These are phyloP conservation scores for Fereydounia khargensis DNA, from an alignment of 1,284 basidiomycete genomes.

Conservation along the genomic window DNA sequence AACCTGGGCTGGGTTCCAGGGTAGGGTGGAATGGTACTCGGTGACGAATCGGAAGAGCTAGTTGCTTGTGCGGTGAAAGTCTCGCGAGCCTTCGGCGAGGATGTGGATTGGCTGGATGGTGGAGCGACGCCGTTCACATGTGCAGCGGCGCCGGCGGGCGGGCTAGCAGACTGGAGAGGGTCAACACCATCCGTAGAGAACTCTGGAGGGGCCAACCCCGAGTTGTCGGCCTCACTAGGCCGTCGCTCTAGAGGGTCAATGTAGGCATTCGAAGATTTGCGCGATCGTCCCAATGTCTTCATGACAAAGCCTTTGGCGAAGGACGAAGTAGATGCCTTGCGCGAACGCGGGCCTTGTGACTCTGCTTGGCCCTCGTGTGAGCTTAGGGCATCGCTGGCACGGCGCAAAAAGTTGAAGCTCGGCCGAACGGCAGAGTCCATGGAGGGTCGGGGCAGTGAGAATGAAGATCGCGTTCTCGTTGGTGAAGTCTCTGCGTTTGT, in stretches of 20 bases:
- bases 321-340: neutral
- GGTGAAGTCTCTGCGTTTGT: constrained; percentile 1
- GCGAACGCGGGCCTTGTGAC: neutral
- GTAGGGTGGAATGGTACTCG: constrained; percentile 8
- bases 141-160: no score
- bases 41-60: no score
- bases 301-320: constrained; percentile 23
- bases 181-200: no score
- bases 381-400: constrained; percentile 11
- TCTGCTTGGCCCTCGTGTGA: constrained; percentile 3
- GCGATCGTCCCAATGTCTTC: constrained; percentile 17
- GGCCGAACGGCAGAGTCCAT: constrained; percentile 7
- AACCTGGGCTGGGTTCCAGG: no score
- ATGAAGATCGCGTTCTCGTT: neutral
- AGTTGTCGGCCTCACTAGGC: neutral
- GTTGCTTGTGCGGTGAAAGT: no score
- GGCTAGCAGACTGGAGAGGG: no score
- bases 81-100: no score
- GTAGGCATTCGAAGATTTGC: constrained; percentile 4
- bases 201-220: no score
- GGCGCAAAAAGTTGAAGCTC: constrained; percentile 26
- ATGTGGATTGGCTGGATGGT: no score
- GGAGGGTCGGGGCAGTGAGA: constrained; percentile 2
- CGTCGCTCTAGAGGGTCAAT: neutral
- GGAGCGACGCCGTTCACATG: no score